A percentile compares a stretch with the other conserved stretches of the same genome.
Evolutionary conservation across 1,284 basidiomycete genomes (phyloP).

Genomic region (Erythrobasidium hasegawianum): DNA sequence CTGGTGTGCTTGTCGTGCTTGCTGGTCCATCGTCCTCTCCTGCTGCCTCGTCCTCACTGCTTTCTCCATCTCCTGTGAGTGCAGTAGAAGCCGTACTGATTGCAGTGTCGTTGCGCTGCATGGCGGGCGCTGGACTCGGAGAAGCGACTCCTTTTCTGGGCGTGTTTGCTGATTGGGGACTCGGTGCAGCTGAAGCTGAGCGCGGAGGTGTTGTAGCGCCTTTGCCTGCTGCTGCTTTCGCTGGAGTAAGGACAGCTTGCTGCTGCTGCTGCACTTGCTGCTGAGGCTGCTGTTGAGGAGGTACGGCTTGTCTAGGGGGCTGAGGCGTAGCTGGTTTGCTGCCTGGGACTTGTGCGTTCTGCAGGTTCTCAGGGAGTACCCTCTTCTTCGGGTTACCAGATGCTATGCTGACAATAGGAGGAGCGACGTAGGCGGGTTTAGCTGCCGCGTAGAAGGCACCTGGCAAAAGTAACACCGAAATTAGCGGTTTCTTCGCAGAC

Average conservation of each 20-base stretch:
- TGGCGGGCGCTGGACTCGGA: constrained; percentile 5
- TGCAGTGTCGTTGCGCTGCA: constrained; percentile 10
- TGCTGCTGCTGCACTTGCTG: constrained; percentile 22
- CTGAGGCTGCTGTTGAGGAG: constrained; percentile 8
- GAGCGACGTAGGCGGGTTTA: constrained; percentile 3
- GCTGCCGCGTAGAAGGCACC: constrained; percentile 1
- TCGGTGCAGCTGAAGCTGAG: background rate
- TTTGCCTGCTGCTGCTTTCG: constrained; percentile 7
- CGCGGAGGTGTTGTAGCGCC: constrained; percentile 1
- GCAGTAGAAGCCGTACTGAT: constrained; percentile 32
- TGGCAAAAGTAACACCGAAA: no score
- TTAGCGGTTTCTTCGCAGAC: no score
- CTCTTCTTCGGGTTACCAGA: constrained; percentile 23
- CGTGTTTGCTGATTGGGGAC: background rate
- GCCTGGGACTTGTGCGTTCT: constrained; percentile 35
- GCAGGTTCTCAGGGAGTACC: constrained; percentile 5
- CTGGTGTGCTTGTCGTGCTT: constrained; percentile 1
- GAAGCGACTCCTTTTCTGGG: background rate
- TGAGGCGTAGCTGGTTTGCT: constrained; percentile 8
- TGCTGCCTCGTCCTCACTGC: constrained; percentile 22
- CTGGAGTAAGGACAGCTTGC: background rate
- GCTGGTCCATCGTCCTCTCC: constrained; percentile 17
- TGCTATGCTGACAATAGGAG: constrained; percentile 19
- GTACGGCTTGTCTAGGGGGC: constrained; percentile 9
- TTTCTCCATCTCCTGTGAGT: constrained; percentile 30